Evolutionary conservation across 2,329 filamentous ascomycete species (phyloP).

Genomic region (Aspergillus niger): DNA sequence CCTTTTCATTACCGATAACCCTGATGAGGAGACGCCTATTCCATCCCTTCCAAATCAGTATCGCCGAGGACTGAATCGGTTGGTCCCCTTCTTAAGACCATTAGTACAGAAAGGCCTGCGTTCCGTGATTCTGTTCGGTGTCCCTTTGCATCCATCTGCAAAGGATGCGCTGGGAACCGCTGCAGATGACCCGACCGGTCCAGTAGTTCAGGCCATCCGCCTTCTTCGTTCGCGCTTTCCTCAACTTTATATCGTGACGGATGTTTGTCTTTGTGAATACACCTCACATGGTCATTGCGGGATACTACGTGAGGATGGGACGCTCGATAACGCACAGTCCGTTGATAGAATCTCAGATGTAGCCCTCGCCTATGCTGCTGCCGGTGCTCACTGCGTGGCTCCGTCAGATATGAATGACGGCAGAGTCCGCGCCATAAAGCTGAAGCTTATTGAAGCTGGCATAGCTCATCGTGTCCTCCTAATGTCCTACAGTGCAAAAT

Average conservation of each 20-base stretch:
- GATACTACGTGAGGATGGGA: slow-evolving; percentile 89
- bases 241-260: slow-evolving; percentile 83
- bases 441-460: slow-evolving; percentile 93
- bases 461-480: slow-evolving; percentile 87
- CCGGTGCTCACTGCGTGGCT: slow-evolving; percentile 93
- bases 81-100: slow-evolving; percentile 81
- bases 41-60: slow-evolving; percentile 88
- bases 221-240: slow-evolving; percentile 84
- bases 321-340: slow-evolving; percentile 87
- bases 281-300: slow-evolving; percentile 97
- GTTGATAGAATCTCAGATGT: slow-evolving; percentile 95
- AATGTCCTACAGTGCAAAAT: slow-evolving; percentile 98
- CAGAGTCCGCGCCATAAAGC: slow-evolving; percentile 93
- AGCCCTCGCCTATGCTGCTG: slow-evolving; percentile 95
- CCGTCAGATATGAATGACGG: slow-evolving; percentile 99
- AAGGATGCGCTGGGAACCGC: slow-evolving; percentile 92
- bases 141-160: slow-evolving; percentile 74
- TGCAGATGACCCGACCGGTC: slow-evolving; percentile 89
- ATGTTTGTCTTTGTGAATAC: slow-evolving; percentile 98
- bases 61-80: slow-evolving; percentile 82
- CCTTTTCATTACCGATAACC: slow-evolving; percentile 90
- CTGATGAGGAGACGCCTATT: slow-evolving; percentile 88
- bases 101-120: slow-evolving; percentile 86
- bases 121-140: slow-evolving; percentile 94
- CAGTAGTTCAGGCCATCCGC: slow-evolving; percentile 84